Percentiles rank a stretch among this genome's conserved stretches.
Evolutionary conservation across 495 filamentous ascomycete species (phyloP).

Genomic region (Hypomontagnella submonticulosa): DNA sequence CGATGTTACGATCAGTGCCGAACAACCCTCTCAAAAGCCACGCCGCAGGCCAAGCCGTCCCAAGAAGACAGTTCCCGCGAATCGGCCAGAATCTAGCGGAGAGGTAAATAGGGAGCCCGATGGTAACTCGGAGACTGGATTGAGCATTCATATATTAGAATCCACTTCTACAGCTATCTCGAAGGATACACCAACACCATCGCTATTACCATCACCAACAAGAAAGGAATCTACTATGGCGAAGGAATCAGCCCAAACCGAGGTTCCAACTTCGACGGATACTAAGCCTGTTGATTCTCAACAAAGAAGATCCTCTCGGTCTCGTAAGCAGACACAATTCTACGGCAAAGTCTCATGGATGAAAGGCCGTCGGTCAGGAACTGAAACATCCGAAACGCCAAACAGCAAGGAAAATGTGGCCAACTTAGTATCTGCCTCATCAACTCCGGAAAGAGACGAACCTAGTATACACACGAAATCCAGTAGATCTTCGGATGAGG

Average conservation of each 20-base stretch:
- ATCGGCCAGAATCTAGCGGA: not conserved
- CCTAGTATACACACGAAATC: not conserved
- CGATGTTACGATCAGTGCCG: not conserved
- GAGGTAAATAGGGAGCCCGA: not conserved
- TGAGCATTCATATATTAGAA: not conserved
- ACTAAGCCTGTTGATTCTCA: slow-evolving; percentile 1
- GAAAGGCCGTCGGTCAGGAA: slow-evolving; percentile 3
- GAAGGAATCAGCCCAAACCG: slow-evolving; percentile 2
- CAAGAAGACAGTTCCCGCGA: slow-evolving; percentile 14
- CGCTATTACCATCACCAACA: slow-evolving; percentile 2
- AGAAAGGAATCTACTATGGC: slow-evolving; percentile 8
- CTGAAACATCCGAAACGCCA: not conserved
- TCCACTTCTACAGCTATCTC: not conserved
- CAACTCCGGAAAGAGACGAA: not conserved
- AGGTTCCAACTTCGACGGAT: slow-evolving; percentile 1
- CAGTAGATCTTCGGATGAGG: not conserved
- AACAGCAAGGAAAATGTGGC: not conserved
- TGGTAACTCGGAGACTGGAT: not conserved
- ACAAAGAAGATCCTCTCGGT: slow-evolving; percentile 16
- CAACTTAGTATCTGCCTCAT: not conserved
- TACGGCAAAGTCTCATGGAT: slow-evolving; percentile 22
- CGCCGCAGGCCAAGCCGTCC: slow-evolving; percentile 11
- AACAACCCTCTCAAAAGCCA: slow-evolving; percentile 9
- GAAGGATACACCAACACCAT: not conserved
- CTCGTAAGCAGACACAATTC: slow-evolving; percentile 30